Evolutionary conservation across 768 basidiomycete genomes (phyloP).

Genomic region (Rhizopogon vinicolor): DNA sequence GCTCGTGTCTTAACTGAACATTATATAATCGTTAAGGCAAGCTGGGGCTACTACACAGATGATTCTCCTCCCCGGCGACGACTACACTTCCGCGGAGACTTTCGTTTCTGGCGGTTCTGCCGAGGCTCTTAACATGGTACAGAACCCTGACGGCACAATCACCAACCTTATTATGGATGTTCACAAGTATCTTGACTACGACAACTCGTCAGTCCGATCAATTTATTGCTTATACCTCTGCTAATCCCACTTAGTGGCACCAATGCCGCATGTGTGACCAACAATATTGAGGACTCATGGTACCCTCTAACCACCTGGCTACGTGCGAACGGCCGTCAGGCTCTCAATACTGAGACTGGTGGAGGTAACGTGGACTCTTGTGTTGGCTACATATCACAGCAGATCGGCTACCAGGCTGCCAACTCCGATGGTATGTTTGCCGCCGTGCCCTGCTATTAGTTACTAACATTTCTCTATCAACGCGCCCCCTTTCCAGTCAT

Average conservation of each 20-base stretch:
- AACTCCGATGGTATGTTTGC: constrained; percentile 43
- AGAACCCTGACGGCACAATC: constrained; percentile 40
- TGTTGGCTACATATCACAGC: constrained; percentile 38
- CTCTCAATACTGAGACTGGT: constrained; percentile 58
- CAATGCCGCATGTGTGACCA: constrained; percentile 44
- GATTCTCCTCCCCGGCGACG: constrained; percentile 56
- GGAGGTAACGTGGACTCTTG: constrained; percentile 51
- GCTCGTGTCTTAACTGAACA: background rate
- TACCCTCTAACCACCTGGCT: constrained; percentile 44
- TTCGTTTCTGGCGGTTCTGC: constrained; percentile 50
- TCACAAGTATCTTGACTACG: constrained; percentile 57
- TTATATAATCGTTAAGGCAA: background rate
- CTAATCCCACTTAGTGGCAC: constrained; percentile 27
- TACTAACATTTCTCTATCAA: background rate
- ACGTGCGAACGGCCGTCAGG: constrained; percentile 44
- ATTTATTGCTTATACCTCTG: background rate
- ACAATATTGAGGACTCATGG: constrained; percentile 47
- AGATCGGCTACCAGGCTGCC: constrained; percentile 40
- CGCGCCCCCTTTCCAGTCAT: constrained; percentile 27
- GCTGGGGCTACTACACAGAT: constrained; percentile 46
- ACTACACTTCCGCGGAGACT: constrained; percentile 49
- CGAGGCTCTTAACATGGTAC: constrained; percentile 39
- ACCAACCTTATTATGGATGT: constrained; percentile 54
- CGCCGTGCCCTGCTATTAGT: background rate
- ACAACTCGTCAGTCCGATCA: constrained; percentile 39